Percentiles rank a stretch among this genome's conserved stretches.
Conservation (phyloP, 306 rosid genomes). For the Crotalaria pallida region DNA sequence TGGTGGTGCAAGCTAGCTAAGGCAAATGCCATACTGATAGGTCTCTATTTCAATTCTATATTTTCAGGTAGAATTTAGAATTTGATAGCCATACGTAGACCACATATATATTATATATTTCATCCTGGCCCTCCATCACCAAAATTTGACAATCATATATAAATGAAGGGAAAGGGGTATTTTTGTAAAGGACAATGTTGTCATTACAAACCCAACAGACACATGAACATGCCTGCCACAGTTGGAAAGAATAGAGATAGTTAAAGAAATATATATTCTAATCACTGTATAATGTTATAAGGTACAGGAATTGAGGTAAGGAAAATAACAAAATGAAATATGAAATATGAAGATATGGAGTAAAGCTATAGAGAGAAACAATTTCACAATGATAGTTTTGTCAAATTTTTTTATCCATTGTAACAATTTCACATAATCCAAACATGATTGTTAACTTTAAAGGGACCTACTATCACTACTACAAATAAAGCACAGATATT, state of each 20-base stretch:
- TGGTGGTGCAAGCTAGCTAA: neutral
- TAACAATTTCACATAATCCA: no score
- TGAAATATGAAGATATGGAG: no score
- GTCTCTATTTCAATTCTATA: neutral
- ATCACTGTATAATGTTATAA: no score
- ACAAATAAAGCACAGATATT: no score
- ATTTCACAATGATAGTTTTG: no score
- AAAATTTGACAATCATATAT: slow-evolving; percentile 13
- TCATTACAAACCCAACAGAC: slow-evolving; percentile 63
- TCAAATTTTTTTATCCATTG: no score
- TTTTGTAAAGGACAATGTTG: slow-evolving; percentile 29
- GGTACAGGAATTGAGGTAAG: no score
- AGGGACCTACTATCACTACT: no score
- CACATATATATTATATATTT: neutral
- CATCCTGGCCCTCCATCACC: slow-evolving; percentile 1
- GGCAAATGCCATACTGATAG: neutral
- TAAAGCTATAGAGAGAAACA: no score
- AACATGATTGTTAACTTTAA: no score
- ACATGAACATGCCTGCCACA: slow-evolving; percentile 51
- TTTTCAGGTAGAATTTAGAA: neutral
- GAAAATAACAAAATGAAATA: no score
- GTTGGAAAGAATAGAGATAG: slow-evolving; percentile 36
- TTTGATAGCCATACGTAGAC: neutral
- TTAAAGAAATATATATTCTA: no score
- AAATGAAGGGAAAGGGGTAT: slow-evolving; percentile 21